phyloP scores from a whole-genome alignment of 768 basidiomycete species.

The Auricularia cornea region DNA sequence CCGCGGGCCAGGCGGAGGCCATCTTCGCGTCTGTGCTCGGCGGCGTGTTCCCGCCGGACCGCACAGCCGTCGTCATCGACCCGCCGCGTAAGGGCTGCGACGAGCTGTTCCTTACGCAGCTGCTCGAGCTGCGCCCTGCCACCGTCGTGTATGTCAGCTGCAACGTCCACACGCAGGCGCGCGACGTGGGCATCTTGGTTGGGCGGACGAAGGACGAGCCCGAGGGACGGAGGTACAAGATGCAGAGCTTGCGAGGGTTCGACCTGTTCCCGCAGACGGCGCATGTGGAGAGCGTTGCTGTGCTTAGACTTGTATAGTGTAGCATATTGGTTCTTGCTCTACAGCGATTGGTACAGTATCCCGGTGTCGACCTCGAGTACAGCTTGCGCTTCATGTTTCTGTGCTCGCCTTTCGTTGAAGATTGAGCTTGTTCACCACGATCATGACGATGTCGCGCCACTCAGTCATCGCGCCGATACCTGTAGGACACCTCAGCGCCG shows the following conservation, averaged over 20 bases:
- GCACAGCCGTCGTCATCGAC: conserved; percentile 72
- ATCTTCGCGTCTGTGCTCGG: conserved; percentile 60
- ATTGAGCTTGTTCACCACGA: conserved; percentile 52
- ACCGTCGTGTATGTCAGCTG: conserved; percentile 88
- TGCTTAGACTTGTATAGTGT: conserved; percentile 28
- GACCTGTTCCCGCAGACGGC: conserved; percentile 96
- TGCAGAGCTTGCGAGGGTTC: conserved; percentile 82
- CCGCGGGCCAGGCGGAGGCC: conserved; percentile 74
- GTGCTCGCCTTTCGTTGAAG: background rate
- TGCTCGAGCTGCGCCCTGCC: conserved; percentile 57
- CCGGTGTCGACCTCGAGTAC: too few species aligned
- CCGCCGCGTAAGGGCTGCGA: conserved; percentile 96
- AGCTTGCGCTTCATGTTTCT: background rate
- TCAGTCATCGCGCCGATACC: conserved; percentile 95
- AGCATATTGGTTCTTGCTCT: too few species aligned
- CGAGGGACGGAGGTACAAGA: conserved; percentile 46
- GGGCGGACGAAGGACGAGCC: conserved; percentile 32
- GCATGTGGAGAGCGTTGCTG: conserved; percentile 80
- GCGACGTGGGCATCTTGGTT: conserved; percentile 74
- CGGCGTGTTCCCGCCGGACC: conserved; percentile 48
- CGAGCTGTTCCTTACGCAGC: conserved; percentile 64
- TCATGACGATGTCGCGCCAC: conserved; percentile 79
- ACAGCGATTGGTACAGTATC: too few species aligned
- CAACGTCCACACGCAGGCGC: conserved; percentile 88
- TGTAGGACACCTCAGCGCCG: conserved; percentile 19